These are phyloP conservation scores for Setaria viridis DNA, from an alignment of 202 grass and related monocot genomes.

Conservation along the genomic window DNA sequence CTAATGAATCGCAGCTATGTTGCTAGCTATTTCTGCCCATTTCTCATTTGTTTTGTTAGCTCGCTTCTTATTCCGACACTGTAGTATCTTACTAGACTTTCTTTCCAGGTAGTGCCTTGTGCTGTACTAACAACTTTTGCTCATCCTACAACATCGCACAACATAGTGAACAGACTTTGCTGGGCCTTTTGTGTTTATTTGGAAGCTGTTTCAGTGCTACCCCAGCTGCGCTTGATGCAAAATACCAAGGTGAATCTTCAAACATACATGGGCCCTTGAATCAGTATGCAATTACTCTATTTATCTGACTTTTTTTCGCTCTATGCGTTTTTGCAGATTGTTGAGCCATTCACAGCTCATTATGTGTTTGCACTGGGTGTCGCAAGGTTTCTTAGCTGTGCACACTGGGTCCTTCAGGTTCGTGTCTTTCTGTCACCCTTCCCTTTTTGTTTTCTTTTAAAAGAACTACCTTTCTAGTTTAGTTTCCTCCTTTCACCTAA, in stretches of 20 bases:
- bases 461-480: background rate
- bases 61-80: background rate
- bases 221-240: constrained; percentile 97
- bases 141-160: constrained; percentile 95
- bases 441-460: background rate
- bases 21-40: constrained; percentile 15
- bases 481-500: background rate
- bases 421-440: constrained; percentile 15
- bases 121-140: constrained; percentile 58
- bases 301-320: constrained; percentile 20
- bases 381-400: constrained; percentile 97
- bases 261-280: constrained; percentile 4
- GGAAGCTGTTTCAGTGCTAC: constrained; percentile 97
- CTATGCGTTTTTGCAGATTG: constrained; percentile 63
- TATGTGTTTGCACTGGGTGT: constrained; percentile 98
- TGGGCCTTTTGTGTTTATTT: constrained; percentile 99
- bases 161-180: constrained; percentile 83
- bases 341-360: constrained; percentile 99
- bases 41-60: background rate
- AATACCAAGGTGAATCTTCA: constrained; percentile 83
- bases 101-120: constrained; percentile 83
- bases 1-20: background rate
- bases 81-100: constrained; percentile 28
- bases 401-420: constrained; percentile 99
- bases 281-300: constrained; percentile 25